Conservation (phyloP, 1,139 yeast genomes). For the Pichia cactophila region DNA sequence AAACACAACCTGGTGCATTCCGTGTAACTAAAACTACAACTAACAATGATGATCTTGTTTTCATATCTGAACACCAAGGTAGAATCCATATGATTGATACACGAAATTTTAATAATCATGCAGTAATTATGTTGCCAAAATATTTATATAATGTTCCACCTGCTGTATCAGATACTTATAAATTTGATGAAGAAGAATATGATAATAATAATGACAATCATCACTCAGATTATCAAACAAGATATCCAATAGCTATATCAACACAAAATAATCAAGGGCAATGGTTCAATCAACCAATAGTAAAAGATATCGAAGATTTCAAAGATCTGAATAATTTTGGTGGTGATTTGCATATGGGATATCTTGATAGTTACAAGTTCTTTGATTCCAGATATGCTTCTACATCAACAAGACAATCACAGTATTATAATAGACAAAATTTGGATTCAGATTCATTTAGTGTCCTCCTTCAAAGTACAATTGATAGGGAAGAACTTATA, state of each 20-base stretch:
- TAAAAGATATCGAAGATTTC: slow-evolving; percentile 22
- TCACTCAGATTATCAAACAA: slow-evolving; percentile 1
- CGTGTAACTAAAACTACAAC: slow-evolving; percentile 63
- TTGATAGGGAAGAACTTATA: slow-evolving; percentile 10
- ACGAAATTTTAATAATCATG: slow-evolving; percentile 64
- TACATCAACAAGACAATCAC: background rate
- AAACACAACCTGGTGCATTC: slow-evolving; percentile 43
- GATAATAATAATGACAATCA: background rate
- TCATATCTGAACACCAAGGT: slow-evolving; percentile 78
- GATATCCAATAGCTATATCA: slow-evolving; percentile 8
- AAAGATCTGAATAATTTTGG: slow-evolving; percentile 6
- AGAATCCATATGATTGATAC: slow-evolving; percentile 78
- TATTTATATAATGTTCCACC: slow-evolving; percentile 15
- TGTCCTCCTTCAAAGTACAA: slow-evolving; percentile 8
- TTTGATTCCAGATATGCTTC: slow-evolving; percentile 1
- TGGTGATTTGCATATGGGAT: slow-evolving; percentile 12
- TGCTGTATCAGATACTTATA: background rate
- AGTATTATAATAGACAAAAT: background rate
- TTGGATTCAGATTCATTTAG: background rate
- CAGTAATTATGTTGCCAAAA: slow-evolving; percentile 55
- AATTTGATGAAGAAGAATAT: background rate
- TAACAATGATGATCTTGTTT: slow-evolving; percentile 66
- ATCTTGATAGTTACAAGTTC: slow-evolving; percentile 11
- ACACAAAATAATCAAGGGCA: background rate
- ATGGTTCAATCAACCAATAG: slow-evolving; percentile 22